phyloP scores from a whole-genome alignment of 768 basidiomycete species.

The Tricholomella constricta region DNA sequence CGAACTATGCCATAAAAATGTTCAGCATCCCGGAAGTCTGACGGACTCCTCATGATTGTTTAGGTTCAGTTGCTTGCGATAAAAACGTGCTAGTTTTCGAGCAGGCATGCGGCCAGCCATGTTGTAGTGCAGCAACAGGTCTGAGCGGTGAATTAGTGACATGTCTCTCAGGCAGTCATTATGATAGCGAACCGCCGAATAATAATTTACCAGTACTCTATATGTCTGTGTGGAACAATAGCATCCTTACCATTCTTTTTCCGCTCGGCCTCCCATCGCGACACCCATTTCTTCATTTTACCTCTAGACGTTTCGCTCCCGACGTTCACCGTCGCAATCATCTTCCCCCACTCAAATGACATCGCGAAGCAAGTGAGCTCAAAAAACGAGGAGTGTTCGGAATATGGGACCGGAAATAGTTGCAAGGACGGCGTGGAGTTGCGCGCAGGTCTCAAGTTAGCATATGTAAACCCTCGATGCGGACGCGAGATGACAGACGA shows the following conservation, averaged over 20 bases:
- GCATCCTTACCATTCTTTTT: slow-evolving; percentile 47
- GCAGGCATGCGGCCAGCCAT: no score
- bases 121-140: no score
- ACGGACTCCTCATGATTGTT: not conserved
- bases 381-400: slow-evolving; percentile 95
- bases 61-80: not conserved
- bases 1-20: slow-evolving; percentile 28
- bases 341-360: slow-evolving; percentile 80
- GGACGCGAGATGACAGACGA: slow-evolving; percentile 69
- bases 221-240: slow-evolving; percentile 42
- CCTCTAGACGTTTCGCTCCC: slow-evolving; percentile 68
- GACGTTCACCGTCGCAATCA: slow-evolving; percentile 96
- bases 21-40: slow-evolving; percentile 7
- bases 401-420: slow-evolving; percentile 87
- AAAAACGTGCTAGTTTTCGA: no score
- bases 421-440: slow-evolving; percentile 72
- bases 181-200: not conserved
- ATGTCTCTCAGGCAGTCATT: no score
- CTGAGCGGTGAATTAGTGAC: no score
- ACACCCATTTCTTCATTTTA: slow-evolving; percentile 90
- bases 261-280: slow-evolving; percentile 85
- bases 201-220: slow-evolving; percentile 49
- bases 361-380: slow-evolving; percentile 95
- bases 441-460: slow-evolving; percentile 65
- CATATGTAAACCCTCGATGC: slow-evolving; percentile 65